Evolutionary conservation across 1,139 yeast genomes (phyloP).

Genomic region (Pichia kudriavzevii): DNA sequence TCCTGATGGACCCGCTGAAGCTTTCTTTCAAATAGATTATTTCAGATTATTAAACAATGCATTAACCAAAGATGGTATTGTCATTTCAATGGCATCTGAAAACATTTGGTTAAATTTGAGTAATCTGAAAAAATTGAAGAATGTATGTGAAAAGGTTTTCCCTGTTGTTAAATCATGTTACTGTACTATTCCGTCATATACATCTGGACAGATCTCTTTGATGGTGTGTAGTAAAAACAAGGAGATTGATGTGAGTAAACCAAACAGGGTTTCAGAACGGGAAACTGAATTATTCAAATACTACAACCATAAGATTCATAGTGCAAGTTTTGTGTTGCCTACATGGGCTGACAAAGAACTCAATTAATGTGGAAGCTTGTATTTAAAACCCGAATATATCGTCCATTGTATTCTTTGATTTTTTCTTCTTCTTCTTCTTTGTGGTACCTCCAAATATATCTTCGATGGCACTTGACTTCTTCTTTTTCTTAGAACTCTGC

Average conservation of each 20-base stretch:
- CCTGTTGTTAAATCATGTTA: constrained; percentile 71
- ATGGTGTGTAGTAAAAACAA: constrained; percentile 69
- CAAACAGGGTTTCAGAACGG: constrained; percentile 43
- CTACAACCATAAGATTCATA: constrained; percentile 67
- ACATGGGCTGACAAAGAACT: constrained; percentile 57
- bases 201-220: constrained; percentile 93
- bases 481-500: too few relatives aligned
- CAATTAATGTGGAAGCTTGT: neutral
- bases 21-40: constrained; percentile 78
- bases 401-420: constrained; percentile 46
- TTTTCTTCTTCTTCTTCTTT: constrained; percentile 37
- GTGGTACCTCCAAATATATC: neutral
- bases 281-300: constrained; percentile 57
- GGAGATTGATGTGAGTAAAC: constrained; percentile 41
- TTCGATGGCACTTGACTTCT: too few relatives aligned
- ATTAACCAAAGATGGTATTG: constrained; percentile 44
- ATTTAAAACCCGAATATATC: constrained; percentile 42
- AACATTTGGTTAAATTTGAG: constrained; percentile 83
- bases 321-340: constrained; percentile 78
- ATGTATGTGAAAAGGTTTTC: constrained; percentile 65
- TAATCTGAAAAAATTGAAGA: constrained; percentile 52
- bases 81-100: constrained; percentile 90
- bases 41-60: constrained; percentile 67
- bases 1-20: constrained; percentile 98
- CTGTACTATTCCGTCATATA: constrained; percentile 89